phyloP scores from a whole-genome alignment of 2,329 filamentous ascomycete genomes.

The Fusarium lateritium region DNA sequence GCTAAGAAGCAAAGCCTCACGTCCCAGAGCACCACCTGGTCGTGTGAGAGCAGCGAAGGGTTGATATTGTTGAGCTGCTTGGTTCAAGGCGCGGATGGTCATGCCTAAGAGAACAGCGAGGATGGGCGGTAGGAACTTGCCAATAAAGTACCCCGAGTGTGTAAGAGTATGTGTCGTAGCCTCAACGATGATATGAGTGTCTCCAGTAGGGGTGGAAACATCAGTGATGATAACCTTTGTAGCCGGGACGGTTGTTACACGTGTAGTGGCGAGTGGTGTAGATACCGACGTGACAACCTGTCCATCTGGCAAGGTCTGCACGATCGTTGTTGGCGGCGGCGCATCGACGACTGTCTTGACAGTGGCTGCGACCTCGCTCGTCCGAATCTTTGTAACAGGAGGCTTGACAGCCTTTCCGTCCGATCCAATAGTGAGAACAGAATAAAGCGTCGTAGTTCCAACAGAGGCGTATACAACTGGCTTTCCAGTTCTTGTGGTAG shows the following conservation, averaged over 20 bases:
- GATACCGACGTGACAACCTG: constrained; percentile 29
- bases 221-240: constrained; percentile 36
- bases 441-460: constrained; percentile 38
- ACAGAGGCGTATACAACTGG: constrained; percentile 32
- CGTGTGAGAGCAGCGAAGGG: constrained; percentile 61
- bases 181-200: constrained; percentile 27
- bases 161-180: constrained; percentile 37
- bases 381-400: constrained; percentile 25
- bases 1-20: constrained; percentile 59
- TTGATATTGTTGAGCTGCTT: constrained; percentile 59
- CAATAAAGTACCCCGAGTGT: constrained; percentile 54
- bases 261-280: constrained; percentile 21
- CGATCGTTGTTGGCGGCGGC: constrained; percentile 14
- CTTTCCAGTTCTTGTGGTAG: constrained; percentile 25
- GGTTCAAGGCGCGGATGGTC: constrained; percentile 58
- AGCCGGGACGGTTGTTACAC: constrained; percentile 34
- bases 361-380: constrained; percentile 27
- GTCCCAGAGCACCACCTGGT: constrained; percentile 55
- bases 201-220: constrained; percentile 24
- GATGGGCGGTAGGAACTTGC: constrained; percentile 60
- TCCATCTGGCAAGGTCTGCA: constrained; percentile 32
- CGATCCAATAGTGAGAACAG: constrained; percentile 28
- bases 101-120: constrained; percentile 58
- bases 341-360: constrained; percentile 38
- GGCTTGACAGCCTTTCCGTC: constrained; percentile 22